Percentiles rank a stretch among this genome's conserved stretches.
Conservation (phyloP, 805 yeast species). For the Candida coleopterorum region DNA sequence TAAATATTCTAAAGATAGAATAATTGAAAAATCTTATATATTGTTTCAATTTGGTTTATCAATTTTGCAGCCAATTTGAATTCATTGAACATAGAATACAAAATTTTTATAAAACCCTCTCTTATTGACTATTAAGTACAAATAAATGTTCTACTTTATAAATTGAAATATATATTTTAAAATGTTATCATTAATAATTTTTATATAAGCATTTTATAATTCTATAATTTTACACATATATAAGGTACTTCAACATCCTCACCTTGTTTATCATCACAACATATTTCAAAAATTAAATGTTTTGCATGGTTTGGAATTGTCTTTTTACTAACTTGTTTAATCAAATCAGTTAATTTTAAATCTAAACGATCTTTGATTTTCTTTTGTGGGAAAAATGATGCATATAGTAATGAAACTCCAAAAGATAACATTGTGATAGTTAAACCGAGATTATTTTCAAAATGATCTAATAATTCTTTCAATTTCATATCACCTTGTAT, state of each 20-base stretch:
- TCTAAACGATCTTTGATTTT: constrained; percentile 74
- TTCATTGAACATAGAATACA: too few relatives aligned
- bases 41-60: too few relatives aligned
- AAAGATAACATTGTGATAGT: constrained; percentile 88
- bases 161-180: too few relatives aligned
- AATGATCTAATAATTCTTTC: constrained; percentile 66
- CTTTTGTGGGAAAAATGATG: constrained; percentile 90
- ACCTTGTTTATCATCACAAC: constrained; percentile 87
- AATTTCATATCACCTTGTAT: constrained; percentile 73
- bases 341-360: constrained; percentile 66
- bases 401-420: constrained; percentile 85
- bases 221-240: constrained; percentile 50
- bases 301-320: constrained; percentile 69
- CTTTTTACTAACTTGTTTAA: constrained; percentile 81
- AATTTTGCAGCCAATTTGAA: too few relatives aligned
- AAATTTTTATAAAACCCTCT: too few relatives aligned
- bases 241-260: constrained; percentile 97
- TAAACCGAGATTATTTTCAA: constrained; percentile 77
- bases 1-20: too few relatives aligned
- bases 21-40: too few relatives aligned
- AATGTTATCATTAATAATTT: too few relatives aligned
- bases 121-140: too few relatives aligned
- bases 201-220: neutral
- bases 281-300: constrained; percentile 80
- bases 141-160: too few relatives aligned